Evolutionary conservation across 106 monocot species (phyloP).

Genomic region (Allium fistulosum): DNA sequence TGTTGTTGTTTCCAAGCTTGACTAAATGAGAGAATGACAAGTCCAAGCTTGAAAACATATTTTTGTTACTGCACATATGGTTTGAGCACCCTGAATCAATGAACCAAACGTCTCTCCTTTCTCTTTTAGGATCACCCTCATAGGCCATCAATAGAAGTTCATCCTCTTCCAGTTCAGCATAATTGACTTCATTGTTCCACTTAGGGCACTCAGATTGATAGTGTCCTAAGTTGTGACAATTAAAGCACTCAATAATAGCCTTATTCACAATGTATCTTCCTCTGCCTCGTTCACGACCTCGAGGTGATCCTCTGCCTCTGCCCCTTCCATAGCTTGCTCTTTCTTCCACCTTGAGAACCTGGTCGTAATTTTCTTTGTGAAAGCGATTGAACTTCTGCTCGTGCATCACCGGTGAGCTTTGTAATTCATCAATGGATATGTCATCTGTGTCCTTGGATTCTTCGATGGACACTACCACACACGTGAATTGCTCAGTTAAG

Average conservation of each 20-base stretch:
- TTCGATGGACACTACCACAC: too few relatives aligned
- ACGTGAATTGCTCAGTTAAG: too few relatives aligned
- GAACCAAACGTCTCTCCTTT: not conserved
- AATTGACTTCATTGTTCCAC: not conserved
- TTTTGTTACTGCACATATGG: not conserved
- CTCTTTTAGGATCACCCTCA: not conserved
- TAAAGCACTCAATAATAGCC: not conserved
- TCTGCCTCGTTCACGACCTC: not conserved
- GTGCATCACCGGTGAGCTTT: not conserved
- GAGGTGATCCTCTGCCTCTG: not conserved
- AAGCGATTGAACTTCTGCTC: not conserved
- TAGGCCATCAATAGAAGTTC: not conserved
- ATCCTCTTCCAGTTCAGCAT: not conserved
- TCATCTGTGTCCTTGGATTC: too few relatives aligned
- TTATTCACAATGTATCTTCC: not conserved
- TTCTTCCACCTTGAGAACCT: not conserved
- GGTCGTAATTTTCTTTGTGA: not conserved
- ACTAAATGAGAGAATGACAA: not conserved
- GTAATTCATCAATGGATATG: not conserved
- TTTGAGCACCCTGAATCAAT: not conserved
- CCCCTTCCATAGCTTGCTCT: not conserved
- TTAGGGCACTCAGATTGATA: not conserved
- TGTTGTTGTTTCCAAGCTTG: constrained; percentile 1
- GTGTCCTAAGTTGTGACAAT: not conserved
- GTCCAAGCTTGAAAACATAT: not conserved